Evolutionary conservation across 257 asterid genomes (phyloP), one percentile per base, ranked within the genome.

Genomic region (Anisodus acutangulus): DNA sequence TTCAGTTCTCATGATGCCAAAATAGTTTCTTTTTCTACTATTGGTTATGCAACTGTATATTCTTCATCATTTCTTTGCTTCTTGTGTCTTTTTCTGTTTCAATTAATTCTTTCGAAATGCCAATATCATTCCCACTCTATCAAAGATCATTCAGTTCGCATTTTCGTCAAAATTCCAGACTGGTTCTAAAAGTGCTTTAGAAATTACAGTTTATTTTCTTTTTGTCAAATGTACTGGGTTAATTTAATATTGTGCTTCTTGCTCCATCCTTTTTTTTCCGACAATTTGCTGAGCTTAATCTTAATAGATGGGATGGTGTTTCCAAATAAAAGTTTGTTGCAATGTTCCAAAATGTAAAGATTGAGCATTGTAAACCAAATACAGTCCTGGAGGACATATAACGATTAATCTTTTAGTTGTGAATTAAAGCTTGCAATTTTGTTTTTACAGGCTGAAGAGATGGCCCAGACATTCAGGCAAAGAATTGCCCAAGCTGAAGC

Each of bases 401-500:
- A 13, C 0, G 4, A 4, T 45, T 47, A 5, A 47, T 19, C 16
- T n/a, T 47, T 72, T 47, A 5, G 41, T 22, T 74, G 43, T 74
- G 80, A 49, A 49, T 74, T 80, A 55, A 71, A 63, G 57, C 47
- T 86, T 68, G 22, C 82, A 37, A 82, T 83, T 86, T 60, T 47
- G 57, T 82, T 72, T 59, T 60, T 70, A 43, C 89, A 96, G 99
- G 99, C 99, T 1, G 99, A 96, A 88, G 99, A 96, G 95, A 96
- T 94, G 99, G 98, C 98, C 80, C 98, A 94, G 91, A 94, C 99
- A 49, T 96, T 96, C 94, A 94, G 98, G 91, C 98, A 94, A 90
- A 91, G 99, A 89, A 96, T 96, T 85, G 99, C 99, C 85, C 99
- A 96, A 86, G 99, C 98, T 12, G 99, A 94, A 92, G 99, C 99